Base-by-base conservation (phyloP, 148 eudicot species). In the Spergularia marina region DNA sequence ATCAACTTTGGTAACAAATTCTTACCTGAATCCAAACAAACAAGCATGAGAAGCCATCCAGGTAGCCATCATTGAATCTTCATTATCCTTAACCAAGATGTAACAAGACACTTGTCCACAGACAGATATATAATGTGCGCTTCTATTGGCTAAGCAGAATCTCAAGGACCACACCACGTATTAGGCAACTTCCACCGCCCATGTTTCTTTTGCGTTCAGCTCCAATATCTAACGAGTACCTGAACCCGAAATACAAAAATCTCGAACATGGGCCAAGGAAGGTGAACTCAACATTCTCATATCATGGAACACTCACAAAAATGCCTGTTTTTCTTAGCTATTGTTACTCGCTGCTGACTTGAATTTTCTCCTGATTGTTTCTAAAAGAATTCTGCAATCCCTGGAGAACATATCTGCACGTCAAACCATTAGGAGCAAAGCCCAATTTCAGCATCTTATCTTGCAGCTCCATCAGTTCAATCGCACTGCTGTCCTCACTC, bases 401-500 rank as follows among this genome's bases (percentile, higher is more conserved):
- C 67, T 82, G 79, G 71, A 94, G 83, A 58, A 89, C 80, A 74
- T 87, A 83, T 70, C 88, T 90, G 77, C 87, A 86, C 40, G 94
- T 85, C 83, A 83, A 71, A 18, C 84, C 81, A 75, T 85, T 91
- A 12, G 98, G 95, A 13, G 54, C 65, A 77, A 79, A 91, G n/a
- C 98, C 98, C 68, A 85, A 73, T 76, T 82, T 91, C 76, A 78
- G 74, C 97, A 92, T 86, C 68, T 83, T 89, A 69, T 87, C 87
- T 77, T 95, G 96, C 70, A 95, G 74, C 78, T 84, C 88, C 85
- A 95, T 81, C 72, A 85, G 65, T 44, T 83, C 82, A 69, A 77
- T 60, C 81, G 82, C 70, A 53, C 83, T 85, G 53, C 85, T 84
- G 12, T 73, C 79, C 81, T 84, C 88, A 77, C 87, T 79, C 74